These are phyloP conservation scores for Alternaria sp. DNA, from an alignment of 2,329 filamentous ascomycete species.

Conservation along the genomic window DNA sequence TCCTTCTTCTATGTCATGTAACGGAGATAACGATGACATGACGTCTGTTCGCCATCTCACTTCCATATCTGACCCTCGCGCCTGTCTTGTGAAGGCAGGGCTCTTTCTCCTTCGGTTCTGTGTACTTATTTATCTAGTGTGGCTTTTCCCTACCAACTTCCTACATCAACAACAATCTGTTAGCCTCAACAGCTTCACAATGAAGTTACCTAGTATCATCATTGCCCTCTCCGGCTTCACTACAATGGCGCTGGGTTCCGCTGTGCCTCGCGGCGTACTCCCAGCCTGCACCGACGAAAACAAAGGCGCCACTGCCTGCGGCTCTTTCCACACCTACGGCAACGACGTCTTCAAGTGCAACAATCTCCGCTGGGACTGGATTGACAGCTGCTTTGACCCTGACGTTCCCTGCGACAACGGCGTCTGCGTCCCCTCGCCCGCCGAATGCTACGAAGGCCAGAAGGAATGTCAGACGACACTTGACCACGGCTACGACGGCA, in stretches of 20 bases:
- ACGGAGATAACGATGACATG: not conserved
- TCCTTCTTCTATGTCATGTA: not conserved
- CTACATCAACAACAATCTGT: not conserved
- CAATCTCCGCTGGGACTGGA: not conserved
- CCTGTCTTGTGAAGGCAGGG: not conserved
- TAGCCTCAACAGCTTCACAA: not conserved
- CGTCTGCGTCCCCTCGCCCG: not conserved
- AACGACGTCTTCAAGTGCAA: constrained; percentile 5
- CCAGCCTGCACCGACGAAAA: not conserved
- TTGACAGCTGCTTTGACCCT: not conserved
- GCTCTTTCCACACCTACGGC: not conserved
- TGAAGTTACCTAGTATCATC: not conserved
- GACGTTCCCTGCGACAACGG: not conserved
- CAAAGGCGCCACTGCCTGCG: not conserved
- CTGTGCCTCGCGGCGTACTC: not conserved
- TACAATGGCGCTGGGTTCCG: not conserved
- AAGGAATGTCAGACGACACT: not conserved
- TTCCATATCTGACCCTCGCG: not conserved
- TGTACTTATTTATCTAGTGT: not conserved
- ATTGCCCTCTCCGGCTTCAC: not conserved
- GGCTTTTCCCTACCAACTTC: too few relatives aligned
- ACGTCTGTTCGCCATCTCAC: not conserved
- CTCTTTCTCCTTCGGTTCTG: not conserved
- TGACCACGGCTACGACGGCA: not conserved
- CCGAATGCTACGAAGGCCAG: not conserved